Conservation (phyloP, 495 filamentous ascomycete species). For the Schizothecium vesticola region DNA sequence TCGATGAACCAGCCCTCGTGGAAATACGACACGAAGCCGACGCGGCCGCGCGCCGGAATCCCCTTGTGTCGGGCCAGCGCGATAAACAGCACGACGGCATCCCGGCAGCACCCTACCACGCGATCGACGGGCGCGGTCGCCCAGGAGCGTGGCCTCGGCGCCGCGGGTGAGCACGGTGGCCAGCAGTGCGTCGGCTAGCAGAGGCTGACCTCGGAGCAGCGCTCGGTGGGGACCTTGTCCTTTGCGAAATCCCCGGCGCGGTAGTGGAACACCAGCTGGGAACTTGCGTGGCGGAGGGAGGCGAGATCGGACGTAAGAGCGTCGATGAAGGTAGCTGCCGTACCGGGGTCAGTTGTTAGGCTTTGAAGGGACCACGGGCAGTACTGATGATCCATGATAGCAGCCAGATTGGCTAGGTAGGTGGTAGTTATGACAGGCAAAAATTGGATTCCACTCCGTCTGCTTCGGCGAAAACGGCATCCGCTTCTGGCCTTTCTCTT, state of each 20-base stretch:
- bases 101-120: background rate
- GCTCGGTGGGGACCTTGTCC: background rate
- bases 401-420: too few species aligned
- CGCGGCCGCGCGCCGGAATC: background rate
- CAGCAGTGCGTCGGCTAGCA: background rate
- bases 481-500: too few species aligned
- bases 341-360: too few species aligned
- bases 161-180: background rate
- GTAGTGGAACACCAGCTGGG: background rate
- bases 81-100: background rate
- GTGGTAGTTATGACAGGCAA: too few species aligned
- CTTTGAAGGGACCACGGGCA: too few species aligned
- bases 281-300: background rate
- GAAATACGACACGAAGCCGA: background rate
- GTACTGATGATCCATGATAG: too few species aligned
- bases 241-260: background rate
- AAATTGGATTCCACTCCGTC: too few species aligned
- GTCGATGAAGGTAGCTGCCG: background rate
- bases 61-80: background rate
- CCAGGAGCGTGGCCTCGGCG: background rate
- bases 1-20: background rate
- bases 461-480: too few species aligned
- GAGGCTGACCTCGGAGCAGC: background rate
- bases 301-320: background rate
- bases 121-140: background rate